Evolutionary conservation across 768 basidiomycete species (phyloP).

Genomic region (Collybia sp.): DNA sequence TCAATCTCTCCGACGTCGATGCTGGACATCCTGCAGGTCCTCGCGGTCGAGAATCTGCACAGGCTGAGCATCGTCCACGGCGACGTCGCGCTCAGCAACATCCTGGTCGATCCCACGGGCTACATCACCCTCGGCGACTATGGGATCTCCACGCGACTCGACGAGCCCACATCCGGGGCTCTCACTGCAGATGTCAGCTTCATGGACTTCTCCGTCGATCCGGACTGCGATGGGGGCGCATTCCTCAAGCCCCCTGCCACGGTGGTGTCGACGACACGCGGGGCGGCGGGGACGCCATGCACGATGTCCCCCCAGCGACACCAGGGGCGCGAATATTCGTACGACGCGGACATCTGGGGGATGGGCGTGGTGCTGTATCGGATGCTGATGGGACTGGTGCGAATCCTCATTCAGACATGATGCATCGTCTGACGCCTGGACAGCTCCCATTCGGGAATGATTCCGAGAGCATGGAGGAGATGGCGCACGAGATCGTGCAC

Average conservation of each 20-base stretch:
- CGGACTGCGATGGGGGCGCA: too few relatives aligned
- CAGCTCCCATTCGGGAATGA: too few relatives aligned
- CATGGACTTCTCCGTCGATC: too few relatives aligned
- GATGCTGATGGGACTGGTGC: conserved; percentile 48
- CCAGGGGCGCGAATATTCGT: conserved; percentile 11
- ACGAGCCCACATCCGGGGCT: background rate
- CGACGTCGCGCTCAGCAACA: conserved; percentile 16
- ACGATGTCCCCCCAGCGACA: conserved; percentile 15
- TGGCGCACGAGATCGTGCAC: background rate
- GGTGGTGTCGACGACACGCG: conserved; percentile 2
- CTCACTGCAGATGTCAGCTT: conserved; percentile 1
- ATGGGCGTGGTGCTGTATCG: conserved; percentile 67
- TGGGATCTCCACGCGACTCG: conserved; percentile 6
- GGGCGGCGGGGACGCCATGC: conserved; percentile 13
- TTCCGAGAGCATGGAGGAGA: too few relatives aligned
- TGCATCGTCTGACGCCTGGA: too few relatives aligned
- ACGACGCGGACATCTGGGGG: conserved; percentile 61
- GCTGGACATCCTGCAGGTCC: conserved; percentile 3
- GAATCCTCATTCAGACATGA: background rate
- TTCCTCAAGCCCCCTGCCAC: too few relatives aligned
- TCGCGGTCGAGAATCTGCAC: conserved; percentile 12
- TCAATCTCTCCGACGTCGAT: background rate
- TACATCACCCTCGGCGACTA: conserved; percentile 14
- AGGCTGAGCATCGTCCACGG: conserved; percentile 11
- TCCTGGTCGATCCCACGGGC: conserved; percentile 11